Evolutionary conservation across 1,284 basidiomycete genomes (phyloP), one percentile per base, ranked within the genome.

Genomic region (Butyriboletus regius): DNA sequence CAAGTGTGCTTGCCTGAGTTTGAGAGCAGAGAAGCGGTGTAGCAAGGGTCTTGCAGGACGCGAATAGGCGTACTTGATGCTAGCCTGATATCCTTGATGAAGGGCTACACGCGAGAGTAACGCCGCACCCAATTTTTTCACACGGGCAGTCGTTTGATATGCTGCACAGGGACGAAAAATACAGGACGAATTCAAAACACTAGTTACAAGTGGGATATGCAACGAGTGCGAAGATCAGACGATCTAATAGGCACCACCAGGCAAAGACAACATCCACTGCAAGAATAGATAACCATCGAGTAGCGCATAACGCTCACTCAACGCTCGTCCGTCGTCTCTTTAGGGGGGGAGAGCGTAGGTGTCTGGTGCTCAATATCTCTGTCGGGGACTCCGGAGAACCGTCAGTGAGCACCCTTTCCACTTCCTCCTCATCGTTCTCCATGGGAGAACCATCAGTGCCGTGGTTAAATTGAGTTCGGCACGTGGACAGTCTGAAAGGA

Each of bases 401-500:
- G 31, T 56, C 63, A 39, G 56, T 57, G 32, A 68, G 57, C 33
- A 61, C 60, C 46, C 51, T 59, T 45, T 59, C 62, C 10, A 69
- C 67, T 48, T 68, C 65, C 15, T 63, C 62, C 46, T 70, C 70
- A 43, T 72, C 68, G 26, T 60, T 55, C 36, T 64, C 63, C 45
- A 56, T 26, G 14, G 40, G 36, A 33, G 52, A 53, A 38, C 46
- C 44, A 20, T 55, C 59, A 1, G n/a, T 20, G 8, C 28, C 43
- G n/a, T 54, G 48, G 22, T 46, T 51, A 37, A 60, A 43, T 43
- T 62, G 60, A 29, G 56, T 66, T 41, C 62, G 64, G 36, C 63
- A 64, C 7, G 61, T 67, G 31, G 67, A 67, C 29, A 68, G 43
- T 45, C 57, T 68, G 57, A 83, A 82, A 5, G 81, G 74, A 46